Base-by-base conservation (phyloP, 495 filamentous ascomycete species). In the Podospora pseudoanserina region DNA sequence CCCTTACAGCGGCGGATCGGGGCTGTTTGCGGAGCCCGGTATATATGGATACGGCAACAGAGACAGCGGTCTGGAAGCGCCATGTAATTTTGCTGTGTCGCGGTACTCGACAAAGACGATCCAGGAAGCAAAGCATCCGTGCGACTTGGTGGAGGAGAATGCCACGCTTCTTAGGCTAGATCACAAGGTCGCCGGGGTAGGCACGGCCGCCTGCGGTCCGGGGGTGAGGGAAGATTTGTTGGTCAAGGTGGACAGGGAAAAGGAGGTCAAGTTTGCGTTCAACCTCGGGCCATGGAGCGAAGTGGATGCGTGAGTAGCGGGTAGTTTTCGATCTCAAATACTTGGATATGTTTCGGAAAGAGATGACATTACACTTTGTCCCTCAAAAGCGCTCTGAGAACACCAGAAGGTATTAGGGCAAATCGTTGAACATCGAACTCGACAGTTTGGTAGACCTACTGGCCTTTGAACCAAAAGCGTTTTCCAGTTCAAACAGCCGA, bases 201-300 rank as follows among this genome's bases (percentile, higher is more conserved):
- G 87, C 2, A 89, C 81, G n/a, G 87, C 81, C 20, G 83, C 83
- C 19, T 89, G 87, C 75, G 87, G 87, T n/a, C 87, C 87, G 0
- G 78, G 79, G 26, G 86, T 85, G 1, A 75, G 83, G 73, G 82
- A 87, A 20, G 77, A 87, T 63, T 65, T 76, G 67, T 39, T 73
- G 44, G 75, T 73, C 39, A 67, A 66, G 19, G 74, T 76, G 20
- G 71, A 73, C 68, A 69, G 73, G 34, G 68, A 73, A 65, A 69
- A 55, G 30, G 71, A 74, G 34, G 68, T 74, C 66, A 69, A 55
- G 30, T 77, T 77, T 58, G 67, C 62, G 28, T 77, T 76, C 59
- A 32, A 63, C 0, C 56, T 77, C 60, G 70, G 72, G 58, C 59
- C 59, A 1, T 16, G 7, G 39, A 49, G 5, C 39, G 39, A 16